A percentile compares a stretch with the other conserved stretches of the same genome.
phyloP scores from a whole-genome alignment of 1,284 basidiomycete genomes.

The Malassezia sympodialis region DNA sequence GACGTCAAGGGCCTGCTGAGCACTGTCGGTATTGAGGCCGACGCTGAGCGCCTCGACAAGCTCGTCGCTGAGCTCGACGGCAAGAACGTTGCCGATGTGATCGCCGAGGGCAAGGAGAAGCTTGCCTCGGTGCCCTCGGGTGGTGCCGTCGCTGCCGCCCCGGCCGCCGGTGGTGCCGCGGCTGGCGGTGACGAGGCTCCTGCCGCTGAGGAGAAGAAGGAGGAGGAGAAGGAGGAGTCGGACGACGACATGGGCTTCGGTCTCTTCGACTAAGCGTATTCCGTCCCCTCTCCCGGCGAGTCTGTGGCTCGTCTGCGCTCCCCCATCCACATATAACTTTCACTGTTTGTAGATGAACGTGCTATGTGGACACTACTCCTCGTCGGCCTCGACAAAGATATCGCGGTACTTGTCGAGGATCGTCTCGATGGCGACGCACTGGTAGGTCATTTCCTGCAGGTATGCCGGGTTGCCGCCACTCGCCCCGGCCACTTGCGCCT shows the following conservation, averaged over 20 bases:
- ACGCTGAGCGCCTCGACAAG: constrained; percentile 70
- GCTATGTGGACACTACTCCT: constrained; percentile 8
- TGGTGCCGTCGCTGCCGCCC: constrained; percentile 41
- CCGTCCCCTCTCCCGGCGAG: neutral
- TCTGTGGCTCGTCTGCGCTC: neutral
- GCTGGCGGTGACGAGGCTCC: constrained; percentile 60
- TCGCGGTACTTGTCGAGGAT: constrained; percentile 43
- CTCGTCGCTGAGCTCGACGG: constrained; percentile 84
- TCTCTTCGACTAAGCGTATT: constrained; percentile 41
- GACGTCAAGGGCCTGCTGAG: constrained; percentile 83
- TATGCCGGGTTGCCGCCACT: constrained; percentile 18
- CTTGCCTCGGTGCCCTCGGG: constrained; percentile 70
- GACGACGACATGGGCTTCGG: constrained; percentile 47
- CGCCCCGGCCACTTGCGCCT: constrained; percentile 8
- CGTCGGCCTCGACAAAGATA: constrained; percentile 41
- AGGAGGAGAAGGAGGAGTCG: constrained; percentile 48
- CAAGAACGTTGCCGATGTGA: constrained; percentile 85
- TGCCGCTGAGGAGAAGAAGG: constrained; percentile 55
- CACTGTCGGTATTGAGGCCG: constrained; percentile 76
- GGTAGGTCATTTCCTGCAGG: constrained; percentile 44
- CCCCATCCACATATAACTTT: neutral
- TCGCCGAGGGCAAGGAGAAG: constrained; percentile 82
- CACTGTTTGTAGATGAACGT: neutral
- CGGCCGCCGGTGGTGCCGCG: constrained; percentile 54
- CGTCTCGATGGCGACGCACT: constrained; percentile 44